phyloP scores from a whole-genome alignment of 179 eudicot genomes.

The Spinacia oleracea region DNA sequence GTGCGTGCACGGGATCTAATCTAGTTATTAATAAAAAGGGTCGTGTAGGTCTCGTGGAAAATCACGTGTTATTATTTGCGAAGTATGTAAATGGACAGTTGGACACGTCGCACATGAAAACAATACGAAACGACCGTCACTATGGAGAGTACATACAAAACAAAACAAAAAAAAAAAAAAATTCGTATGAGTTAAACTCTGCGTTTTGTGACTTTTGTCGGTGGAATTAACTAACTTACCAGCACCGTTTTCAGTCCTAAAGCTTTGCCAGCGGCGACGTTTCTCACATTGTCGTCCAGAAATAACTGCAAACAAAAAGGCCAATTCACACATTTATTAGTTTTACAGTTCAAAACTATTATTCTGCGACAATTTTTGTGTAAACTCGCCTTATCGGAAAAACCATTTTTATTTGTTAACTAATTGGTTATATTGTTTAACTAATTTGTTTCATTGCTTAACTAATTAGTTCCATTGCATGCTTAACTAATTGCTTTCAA shows the following conservation, averaged over 20 bases:
- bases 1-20: no score
- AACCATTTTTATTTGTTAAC: no score
- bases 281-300: conserved; percentile 67
- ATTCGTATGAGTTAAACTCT: background rate
- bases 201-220: background rate
- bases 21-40: background rate
- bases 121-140: background rate
- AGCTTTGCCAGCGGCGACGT: conserved; percentile 66
- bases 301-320: conserved; percentile 76
- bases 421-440: no score
- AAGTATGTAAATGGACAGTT: no score
- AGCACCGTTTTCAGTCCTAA: conserved; percentile 64
- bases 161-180: background rate
- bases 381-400: no score
- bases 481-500: no score
- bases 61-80: background rate
- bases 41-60: background rate
- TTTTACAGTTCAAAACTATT: no score
- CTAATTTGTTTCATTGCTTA: no score
- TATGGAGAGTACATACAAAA: background rate
- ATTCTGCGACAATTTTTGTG: no score
- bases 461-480: no score
- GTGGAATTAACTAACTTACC: conserved; percentile 46
- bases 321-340: no score
- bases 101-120: background rate